A percentile compares a stretch with the other conserved stretches of the same genome.
These are phyloP conservation scores for Brassica carinata DNA, from an alignment of 345 rosid genomes.

Conservation along the genomic window DNA sequence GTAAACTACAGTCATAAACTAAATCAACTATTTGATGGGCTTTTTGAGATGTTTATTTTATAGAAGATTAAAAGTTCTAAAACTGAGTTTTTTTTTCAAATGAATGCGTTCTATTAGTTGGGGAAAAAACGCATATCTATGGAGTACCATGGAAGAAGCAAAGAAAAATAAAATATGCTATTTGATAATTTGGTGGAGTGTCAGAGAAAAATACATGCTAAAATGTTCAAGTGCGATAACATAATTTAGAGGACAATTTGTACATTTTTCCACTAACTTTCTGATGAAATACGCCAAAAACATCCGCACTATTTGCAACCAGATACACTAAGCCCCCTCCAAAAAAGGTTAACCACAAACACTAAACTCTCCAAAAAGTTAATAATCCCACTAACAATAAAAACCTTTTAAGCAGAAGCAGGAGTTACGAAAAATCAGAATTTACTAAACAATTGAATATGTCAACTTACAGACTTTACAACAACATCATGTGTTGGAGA, in stretches of 20 bases:
- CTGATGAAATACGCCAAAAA: slow-evolving; percentile 20
- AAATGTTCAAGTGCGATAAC: slow-evolving; percentile 24
- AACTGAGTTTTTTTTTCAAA: too few species aligned
- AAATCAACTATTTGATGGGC: too few species aligned
- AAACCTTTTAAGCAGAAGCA: slow-evolving; percentile 13
- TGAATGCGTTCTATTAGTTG: too few species aligned
- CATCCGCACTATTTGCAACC: slow-evolving; percentile 27
- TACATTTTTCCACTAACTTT: slow-evolving; percentile 17
- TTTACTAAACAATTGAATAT: neutral
- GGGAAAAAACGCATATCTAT: neutral
- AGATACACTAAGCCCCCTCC: neutral
- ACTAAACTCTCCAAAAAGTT: slow-evolving; percentile 3
- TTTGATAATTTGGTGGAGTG: slow-evolving; percentile 25
- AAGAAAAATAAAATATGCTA: neutral
- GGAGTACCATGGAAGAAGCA: neutral
- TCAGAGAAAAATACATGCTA: neutral
- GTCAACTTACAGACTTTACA: neutral
- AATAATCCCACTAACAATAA: slow-evolving; percentile 7
- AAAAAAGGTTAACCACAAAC: neutral
- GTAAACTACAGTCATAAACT: too few species aligned
- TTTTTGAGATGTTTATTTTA: too few species aligned
- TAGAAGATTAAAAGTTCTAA: too few species aligned
- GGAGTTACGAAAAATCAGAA: neutral
- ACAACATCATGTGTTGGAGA: slow-evolving; percentile 1
- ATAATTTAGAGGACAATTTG: slow-evolving; percentile 22